Conservation (phyloP, 78 protist species). For the Dictyostelium purpureum region DNA sequence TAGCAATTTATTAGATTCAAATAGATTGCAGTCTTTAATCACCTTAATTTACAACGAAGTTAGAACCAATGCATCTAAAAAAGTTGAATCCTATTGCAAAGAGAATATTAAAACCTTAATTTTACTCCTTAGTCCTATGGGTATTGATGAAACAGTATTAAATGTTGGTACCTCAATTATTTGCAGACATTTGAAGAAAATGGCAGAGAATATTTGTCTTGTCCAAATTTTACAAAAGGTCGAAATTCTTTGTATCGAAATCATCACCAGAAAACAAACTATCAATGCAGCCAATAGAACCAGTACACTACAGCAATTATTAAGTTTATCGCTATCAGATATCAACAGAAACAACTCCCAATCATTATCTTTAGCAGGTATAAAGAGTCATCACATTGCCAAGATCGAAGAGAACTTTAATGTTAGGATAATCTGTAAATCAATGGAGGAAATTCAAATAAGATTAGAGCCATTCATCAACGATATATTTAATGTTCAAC, state of each 20-base stretch:
- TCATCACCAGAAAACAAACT: conserved; percentile 46
- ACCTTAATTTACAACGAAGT: neutral
- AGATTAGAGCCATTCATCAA: neutral
- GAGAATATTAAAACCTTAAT: conserved; percentile 21
- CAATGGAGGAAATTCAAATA: neutral
- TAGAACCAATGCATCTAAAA: neutral
- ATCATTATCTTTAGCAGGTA: neutral
- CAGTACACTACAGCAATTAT: neutral
- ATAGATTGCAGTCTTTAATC: conserved; percentile 14
- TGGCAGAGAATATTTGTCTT: conserved; percentile 3
- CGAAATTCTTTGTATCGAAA: conserved; percentile 29
- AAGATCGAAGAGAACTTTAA: neutral
- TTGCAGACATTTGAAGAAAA: neutral
- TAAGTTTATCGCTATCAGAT: conserved; percentile 41
- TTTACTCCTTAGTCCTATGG: conserved; percentile 4
- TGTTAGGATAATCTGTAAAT: neutral
- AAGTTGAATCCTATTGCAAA: conserved; percentile 21
- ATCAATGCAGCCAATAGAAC: neutral
- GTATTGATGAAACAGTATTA: conserved; percentile 38
- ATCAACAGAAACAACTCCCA: neutral
- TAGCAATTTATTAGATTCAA: neutral
- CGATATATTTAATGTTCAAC: neutral
- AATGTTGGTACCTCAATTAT: conserved; percentile 45
- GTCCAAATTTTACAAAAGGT: conserved; percentile 25
- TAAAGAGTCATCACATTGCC: neutral